Percentiles rank a stretch among this genome's conserved stretches.
Conservation (phyloP, 2,329 filamentous ascomycete genomes). For the Cladosporium sp. region DNA sequence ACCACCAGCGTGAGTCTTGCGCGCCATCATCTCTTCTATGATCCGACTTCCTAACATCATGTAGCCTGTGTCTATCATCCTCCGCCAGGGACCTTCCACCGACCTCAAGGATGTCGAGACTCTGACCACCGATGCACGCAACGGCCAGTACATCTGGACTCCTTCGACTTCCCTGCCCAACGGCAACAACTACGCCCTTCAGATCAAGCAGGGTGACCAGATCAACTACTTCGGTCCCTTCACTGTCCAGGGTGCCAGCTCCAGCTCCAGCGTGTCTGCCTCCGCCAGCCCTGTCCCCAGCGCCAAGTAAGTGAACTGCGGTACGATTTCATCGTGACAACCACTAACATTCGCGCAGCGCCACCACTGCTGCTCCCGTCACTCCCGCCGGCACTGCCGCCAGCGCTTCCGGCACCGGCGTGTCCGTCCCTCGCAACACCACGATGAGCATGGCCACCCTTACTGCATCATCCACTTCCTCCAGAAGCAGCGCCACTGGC, state of each 20-base stretch:
- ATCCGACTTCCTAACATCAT: conserved; percentile 13
- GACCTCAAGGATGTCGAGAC: conserved; percentile 48
- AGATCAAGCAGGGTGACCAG: conserved; percentile 51
- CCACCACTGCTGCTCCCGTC: conserved; percentile 16
- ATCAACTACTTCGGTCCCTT: conserved; percentile 56
- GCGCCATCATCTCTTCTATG: neutral
- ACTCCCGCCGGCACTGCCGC: conserved; percentile 12
- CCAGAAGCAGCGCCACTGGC: conserved; percentile 11
- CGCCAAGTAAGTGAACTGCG: conserved; percentile 8
- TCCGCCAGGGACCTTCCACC: conserved; percentile 49
- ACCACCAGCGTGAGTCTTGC: conserved; percentile 14
- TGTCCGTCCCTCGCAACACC: conserved; percentile 25
- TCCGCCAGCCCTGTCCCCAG: conserved; percentile 16
- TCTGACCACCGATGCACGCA: conserved; percentile 20
- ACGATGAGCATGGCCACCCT: conserved; percentile 24
- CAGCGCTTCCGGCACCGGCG: conserved; percentile 20
- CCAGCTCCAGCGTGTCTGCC: conserved; percentile 25
- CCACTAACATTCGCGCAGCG: conserved; percentile 10
- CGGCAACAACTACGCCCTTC: conserved; percentile 53
- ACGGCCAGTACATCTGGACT: conserved; percentile 44
- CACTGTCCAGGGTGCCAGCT: conserved; percentile 34
- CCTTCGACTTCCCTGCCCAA: conserved; percentile 41
- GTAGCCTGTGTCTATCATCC: conserved; percentile 51
- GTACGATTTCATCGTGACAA: neutral
- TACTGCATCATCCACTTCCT: conserved; percentile 15